phyloP scores from a whole-genome alignment of 768 basidiomycete species.

The Lyophyllum shimeji region DNA sequence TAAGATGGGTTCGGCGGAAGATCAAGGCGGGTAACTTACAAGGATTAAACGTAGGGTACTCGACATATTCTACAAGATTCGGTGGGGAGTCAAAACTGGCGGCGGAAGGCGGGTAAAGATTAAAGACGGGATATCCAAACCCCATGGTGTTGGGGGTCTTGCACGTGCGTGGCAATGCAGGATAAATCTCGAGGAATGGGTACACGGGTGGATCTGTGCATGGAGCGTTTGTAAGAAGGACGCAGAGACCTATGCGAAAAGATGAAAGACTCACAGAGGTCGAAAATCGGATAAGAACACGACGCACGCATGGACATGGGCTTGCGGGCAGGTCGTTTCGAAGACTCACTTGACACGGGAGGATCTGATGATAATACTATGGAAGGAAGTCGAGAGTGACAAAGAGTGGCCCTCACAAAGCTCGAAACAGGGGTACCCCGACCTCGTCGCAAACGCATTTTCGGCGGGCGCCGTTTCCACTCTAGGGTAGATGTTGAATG shows the following conservation, averaged over 20 bases:
- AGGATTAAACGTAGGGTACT: conserved; percentile 12
- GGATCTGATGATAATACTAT: background rate
- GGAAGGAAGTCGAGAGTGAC: background rate
- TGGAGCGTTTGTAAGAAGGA: background rate
- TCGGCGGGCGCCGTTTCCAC: background rate
- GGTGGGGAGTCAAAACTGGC: conserved; percentile 13
- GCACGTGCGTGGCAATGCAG: conserved; percentile 3
- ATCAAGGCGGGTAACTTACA: conserved; percentile 11
- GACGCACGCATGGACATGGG: conserved; percentile 1
- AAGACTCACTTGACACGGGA: background rate
- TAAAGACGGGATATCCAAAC: background rate
- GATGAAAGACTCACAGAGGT: conserved; percentile 8
- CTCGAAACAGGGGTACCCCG: conserved; percentile 4
- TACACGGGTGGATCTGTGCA: conserved; percentile 38
- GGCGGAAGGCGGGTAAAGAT: background rate
- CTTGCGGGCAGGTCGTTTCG: background rate
- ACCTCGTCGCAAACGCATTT: background rate
- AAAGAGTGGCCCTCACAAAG: conserved; percentile 5
- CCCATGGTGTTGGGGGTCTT: background rate
- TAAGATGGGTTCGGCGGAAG: background rate
- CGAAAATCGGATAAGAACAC: conserved; percentile 11
- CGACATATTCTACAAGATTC: conserved; percentile 3
- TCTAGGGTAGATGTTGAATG: conserved; percentile 36
- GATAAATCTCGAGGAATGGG: conserved; percentile 23
- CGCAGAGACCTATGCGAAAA: background rate